Conservation (phyloP, 768 basidiomycete species). For the Macrocybe gigantea region DNA sequence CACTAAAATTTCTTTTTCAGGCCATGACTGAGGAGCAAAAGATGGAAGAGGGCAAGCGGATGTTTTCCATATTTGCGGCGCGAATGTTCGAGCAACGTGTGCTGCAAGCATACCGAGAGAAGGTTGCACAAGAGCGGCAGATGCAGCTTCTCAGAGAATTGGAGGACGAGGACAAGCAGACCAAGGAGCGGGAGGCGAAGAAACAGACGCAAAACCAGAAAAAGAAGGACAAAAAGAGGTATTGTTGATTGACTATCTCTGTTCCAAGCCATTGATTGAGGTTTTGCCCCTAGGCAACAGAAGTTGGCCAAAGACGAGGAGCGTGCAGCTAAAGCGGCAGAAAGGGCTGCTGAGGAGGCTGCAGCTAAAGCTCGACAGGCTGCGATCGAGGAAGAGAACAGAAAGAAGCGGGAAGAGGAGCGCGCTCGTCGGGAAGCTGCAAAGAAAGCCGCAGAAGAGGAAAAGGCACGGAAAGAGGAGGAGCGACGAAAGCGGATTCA, state of each 20-base stretch:
- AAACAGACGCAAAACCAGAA: constrained; percentile 96
- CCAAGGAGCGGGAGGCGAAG: constrained; percentile 87
- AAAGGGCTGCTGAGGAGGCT: constrained; percentile 83
- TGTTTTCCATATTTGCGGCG: constrained; percentile 99
- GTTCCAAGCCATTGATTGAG: constrained; percentile 6
- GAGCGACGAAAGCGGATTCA: constrained; percentile 69
- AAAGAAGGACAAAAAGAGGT: constrained; percentile 97
- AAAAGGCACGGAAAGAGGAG: constrained; percentile 78
- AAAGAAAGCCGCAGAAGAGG: constrained; percentile 77
- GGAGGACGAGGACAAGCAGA: constrained; percentile 88
- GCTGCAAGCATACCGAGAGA: constrained; percentile 92
- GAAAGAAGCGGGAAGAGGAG: constrained; percentile 84
- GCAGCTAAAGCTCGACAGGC: constrained; percentile 69
- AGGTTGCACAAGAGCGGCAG: constrained; percentile 94
- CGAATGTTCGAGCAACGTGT: constrained; percentile 99
- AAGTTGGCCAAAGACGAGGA: constrained; percentile 93
- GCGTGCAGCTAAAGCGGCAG: constrained; percentile 74
- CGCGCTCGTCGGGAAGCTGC: constrained; percentile 69
- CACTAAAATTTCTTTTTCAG: constrained; percentile 25
- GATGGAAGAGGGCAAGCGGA: constrained; percentile 98
- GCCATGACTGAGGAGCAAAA: constrained; percentile 94
- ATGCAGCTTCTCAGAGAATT: constrained; percentile 89
- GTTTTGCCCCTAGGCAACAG: constrained; percentile 58
- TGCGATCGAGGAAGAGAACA: constrained; percentile 74
- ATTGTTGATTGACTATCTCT: constrained; percentile 13